phyloP scores from a whole-genome alignment of 257 asterid species.

The Nicotiana paniculata region DNA sequence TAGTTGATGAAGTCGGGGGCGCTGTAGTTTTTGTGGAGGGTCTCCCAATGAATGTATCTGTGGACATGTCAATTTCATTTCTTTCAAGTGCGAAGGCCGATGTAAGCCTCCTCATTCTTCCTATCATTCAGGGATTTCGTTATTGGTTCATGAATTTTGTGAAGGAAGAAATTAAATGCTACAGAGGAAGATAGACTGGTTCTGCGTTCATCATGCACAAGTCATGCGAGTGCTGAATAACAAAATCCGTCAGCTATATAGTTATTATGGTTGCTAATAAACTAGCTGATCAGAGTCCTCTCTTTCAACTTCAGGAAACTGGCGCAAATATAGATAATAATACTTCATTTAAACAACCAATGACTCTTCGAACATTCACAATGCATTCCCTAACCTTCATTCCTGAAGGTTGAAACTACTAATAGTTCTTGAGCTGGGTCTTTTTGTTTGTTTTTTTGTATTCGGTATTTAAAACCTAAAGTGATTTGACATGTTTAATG shows the following conservation, averaged over 20 bases:
- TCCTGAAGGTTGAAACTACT: too few species aligned
- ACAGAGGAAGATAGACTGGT: neutral
- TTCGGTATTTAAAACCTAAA: too few species aligned
- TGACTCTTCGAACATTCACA: neutral
- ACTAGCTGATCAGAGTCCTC: neutral
- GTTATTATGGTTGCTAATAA: neutral
- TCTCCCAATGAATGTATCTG: slow-evolving; percentile 54
- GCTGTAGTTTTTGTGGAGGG: slow-evolving; percentile 49
- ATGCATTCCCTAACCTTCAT: neutral
- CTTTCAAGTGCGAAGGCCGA: slow-evolving; percentile 55
- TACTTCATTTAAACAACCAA: neutral
- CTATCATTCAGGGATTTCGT: neutral
- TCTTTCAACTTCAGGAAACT: neutral
- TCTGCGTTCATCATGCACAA: neutral
- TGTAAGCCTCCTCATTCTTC: slow-evolving; percentile 31
- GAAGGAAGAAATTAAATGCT: neutral
- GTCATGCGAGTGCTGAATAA: neutral
- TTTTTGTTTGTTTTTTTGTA: too few species aligned
- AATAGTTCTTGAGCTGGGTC: too few species aligned
- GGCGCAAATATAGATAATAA: neutral
- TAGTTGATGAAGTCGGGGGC: slow-evolving; percentile 66
- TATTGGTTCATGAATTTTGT: neutral
- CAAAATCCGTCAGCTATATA: neutral
- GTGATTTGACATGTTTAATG: too few species aligned
- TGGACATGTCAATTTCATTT: slow-evolving; percentile 64